Evolutionary conservation across 78 protist genomes (phyloP).

Genomic region (Dictyostelium intermedium): DNA sequence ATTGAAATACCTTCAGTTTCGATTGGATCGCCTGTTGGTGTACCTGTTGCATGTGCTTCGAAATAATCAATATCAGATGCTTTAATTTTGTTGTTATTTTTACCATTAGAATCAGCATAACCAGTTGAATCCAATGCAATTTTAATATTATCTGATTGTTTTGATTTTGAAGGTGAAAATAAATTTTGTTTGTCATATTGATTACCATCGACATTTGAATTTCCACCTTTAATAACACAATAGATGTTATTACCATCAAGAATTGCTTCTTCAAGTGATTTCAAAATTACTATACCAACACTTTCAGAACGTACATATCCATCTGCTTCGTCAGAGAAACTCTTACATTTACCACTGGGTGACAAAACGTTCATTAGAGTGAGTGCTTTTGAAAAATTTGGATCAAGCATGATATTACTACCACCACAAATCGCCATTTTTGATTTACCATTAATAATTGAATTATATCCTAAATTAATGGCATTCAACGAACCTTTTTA

Average conservation of each 20-base stretch:
- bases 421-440: slow-evolving; percentile 79
- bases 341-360: slow-evolving; percentile 61
- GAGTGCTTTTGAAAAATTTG: neutral
- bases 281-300: slow-evolving; percentile 10
- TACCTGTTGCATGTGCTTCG: slow-evolving; percentile 93
- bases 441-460: slow-evolving; percentile 56
- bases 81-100: neutral
- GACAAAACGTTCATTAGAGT: slow-evolving; percentile 42
- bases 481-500: slow-evolving; percentile 87
- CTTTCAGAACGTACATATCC: slow-evolving; percentile 93
- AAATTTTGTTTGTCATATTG: neutral
- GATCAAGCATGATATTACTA: slow-evolving; percentile 54
- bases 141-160: slow-evolving; percentile 73
- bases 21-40: slow-evolving; percentile 90
- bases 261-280: neutral
- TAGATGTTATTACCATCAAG: neutral
- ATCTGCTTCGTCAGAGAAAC: slow-evolving; percentile 85
- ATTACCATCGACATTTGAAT: slow-evolving; percentile 75
- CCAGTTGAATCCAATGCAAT: slow-evolving; percentile 18
- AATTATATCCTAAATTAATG: slow-evolving; percentile 39
- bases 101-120: too few relatives aligned
- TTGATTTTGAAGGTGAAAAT: slow-evolving; percentile 78
- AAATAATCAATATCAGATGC: slow-evolving; percentile 33
- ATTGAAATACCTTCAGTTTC: slow-evolving; percentile 58
- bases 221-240: neutral